Evolutionary conservation across 2,329 filamentous ascomycete genomes (phyloP).

Genomic region (Acarospora socialis): DNA sequence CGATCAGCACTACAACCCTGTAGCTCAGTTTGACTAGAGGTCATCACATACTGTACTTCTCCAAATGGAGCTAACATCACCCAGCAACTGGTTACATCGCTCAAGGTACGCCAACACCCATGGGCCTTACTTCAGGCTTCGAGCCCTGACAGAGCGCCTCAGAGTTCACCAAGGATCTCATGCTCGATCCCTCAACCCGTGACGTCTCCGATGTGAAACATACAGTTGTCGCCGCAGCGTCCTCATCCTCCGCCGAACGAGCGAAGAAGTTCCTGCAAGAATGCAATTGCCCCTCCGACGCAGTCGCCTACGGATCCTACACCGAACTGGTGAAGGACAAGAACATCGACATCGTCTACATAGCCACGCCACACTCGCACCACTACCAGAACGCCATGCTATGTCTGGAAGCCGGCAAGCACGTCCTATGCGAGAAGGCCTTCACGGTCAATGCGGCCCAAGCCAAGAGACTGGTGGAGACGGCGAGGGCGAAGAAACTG

Average conservation of each 20-base stretch:
- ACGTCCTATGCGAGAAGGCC: constrained; percentile 83
- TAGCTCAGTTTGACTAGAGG: no score
- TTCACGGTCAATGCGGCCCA: constrained; percentile 75
- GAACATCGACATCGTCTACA: constrained; percentile 72
- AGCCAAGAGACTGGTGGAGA: constrained; percentile 54
- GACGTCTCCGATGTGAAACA: constrained; percentile 60
- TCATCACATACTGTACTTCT: no score
- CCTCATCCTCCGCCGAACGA: constrained; percentile 55
- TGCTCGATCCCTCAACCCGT: constrained; percentile 56
- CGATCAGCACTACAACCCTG: constrained; percentile 11
- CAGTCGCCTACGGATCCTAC: constrained; percentile 67
- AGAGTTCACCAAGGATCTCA: constrained; percentile 63
- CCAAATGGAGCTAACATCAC: constrained; percentile 11
- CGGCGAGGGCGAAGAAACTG: constrained; percentile 56
- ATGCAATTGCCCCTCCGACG: constrained; percentile 51
- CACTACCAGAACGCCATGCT: constrained; percentile 86
- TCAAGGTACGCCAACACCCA: constrained; percentile 15
- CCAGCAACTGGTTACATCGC: constrained; percentile 25
- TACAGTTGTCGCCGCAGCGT: constrained; percentile 64
- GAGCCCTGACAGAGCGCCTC: constrained; percentile 4
- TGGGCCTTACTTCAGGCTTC: not conserved
- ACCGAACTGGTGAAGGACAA: constrained; percentile 64
- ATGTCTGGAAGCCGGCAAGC: constrained; percentile 69
- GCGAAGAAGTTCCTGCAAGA: constrained; percentile 60
- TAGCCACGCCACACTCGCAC: constrained; percentile 82